Conservation (phyloP, 495 filamentous ascomycete species). For the Haplographium delicatum region DNA sequence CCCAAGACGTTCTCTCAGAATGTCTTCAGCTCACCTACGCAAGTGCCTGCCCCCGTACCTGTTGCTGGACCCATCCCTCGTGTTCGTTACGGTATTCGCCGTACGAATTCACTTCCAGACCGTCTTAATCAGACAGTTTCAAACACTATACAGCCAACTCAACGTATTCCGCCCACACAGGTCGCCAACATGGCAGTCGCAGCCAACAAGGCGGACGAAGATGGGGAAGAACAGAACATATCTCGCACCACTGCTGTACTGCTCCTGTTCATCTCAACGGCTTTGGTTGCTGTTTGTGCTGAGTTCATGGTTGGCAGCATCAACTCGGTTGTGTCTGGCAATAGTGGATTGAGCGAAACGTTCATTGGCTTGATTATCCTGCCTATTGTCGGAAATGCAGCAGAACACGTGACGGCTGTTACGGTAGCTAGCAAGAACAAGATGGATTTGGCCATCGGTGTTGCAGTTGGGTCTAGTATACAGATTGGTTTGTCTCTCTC, state of each 20-base stretch:
- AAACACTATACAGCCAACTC: neutral
- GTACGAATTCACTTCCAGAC: slow-evolving; percentile 76
- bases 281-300: slow-evolving; percentile 76
- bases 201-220: slow-evolving; percentile 6
- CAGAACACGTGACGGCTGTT: slow-evolving; percentile 87
- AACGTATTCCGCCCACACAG: slow-evolving; percentile 25
- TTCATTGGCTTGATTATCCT: slow-evolving; percentile 88
- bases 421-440: slow-evolving; percentile 90
- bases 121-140: slow-evolving; percentile 47
- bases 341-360: slow-evolving; percentile 61
- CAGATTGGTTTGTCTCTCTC: slow-evolving; percentile 54
- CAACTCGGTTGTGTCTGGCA: slow-evolving; percentile 56
- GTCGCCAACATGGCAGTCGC: slow-evolving; percentile 36
- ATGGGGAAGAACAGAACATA: slow-evolving; percentile 43
- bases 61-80: slow-evolving; percentile 43
- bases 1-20: slow-evolving; percentile 59
- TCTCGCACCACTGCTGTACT: slow-evolving; percentile 70
- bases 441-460: slow-evolving; percentile 90
- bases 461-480: slow-evolving; percentile 82
- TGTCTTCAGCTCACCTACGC: slow-evolving; percentile 42
- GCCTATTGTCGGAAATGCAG: slow-evolving; percentile 88
- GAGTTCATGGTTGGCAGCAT: slow-evolving; percentile 85
- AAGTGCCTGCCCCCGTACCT: neutral
- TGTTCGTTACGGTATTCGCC: slow-evolving; percentile 57
- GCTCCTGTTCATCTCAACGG: slow-evolving; percentile 70